Percentiles rank a stretch among this genome's conserved stretches.
These are phyloP conservation scores for Paraconiothyrium sp. DNA, from an alignment of 2,329 filamentous ascomycete genomes.

Conservation along the genomic window DNA sequence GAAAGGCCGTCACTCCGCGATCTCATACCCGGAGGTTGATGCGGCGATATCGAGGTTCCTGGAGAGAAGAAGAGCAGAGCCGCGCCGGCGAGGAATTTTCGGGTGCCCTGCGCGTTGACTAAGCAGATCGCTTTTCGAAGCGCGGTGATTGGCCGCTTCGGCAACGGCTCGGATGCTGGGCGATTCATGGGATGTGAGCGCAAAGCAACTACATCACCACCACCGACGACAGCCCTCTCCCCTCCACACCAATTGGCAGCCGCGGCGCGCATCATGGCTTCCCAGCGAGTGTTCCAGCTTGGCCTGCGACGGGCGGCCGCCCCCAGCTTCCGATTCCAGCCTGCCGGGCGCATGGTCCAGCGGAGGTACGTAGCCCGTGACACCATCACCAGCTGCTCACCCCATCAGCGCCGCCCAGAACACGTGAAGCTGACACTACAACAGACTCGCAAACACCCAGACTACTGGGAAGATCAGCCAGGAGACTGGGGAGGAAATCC, in stretches of 20 bases:
- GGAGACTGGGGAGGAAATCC: slow-evolving; percentile 68
- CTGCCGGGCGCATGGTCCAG: slow-evolving; percentile 55
- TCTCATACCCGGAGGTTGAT: slow-evolving; percentile 46
- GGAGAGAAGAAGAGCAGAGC: slow-evolving; percentile 30
- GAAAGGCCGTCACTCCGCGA: slow-evolving; percentile 48
- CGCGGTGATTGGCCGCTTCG: slow-evolving; percentile 39
- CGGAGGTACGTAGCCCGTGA: slow-evolving; percentile 55
- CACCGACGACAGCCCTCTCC: slow-evolving; percentile 36
- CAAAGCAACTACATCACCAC: slow-evolving; percentile 42
- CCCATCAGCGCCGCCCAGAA: slow-evolving; percentile 7
- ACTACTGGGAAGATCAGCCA: slow-evolving; percentile 59
- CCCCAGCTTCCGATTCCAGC: slow-evolving; percentile 54
- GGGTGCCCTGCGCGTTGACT: slow-evolving; percentile 37
- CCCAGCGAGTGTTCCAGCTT: slow-evolving; percentile 57
- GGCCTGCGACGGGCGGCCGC: slow-evolving; percentile 53
- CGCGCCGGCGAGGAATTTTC: slow-evolving; percentile 44
- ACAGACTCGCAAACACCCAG: slow-evolving; percentile 63
- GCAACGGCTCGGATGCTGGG: slow-evolving; percentile 34
- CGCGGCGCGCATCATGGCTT: slow-evolving; percentile 48
- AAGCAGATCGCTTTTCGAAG: slow-evolving; percentile 25
- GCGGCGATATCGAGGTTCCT: slow-evolving; percentile 54
- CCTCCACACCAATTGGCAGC: slow-evolving; percentile 30
- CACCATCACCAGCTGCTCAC: slow-evolving; percentile 22
- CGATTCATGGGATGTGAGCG: slow-evolving; percentile 20
- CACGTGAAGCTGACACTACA: slow-evolving; percentile 21